Percentiles rank a stretch among this genome's conserved stretches.
phyloP scores from a whole-genome alignment of 768 basidiomycete species.

The Austroboletus festivus region DNA sequence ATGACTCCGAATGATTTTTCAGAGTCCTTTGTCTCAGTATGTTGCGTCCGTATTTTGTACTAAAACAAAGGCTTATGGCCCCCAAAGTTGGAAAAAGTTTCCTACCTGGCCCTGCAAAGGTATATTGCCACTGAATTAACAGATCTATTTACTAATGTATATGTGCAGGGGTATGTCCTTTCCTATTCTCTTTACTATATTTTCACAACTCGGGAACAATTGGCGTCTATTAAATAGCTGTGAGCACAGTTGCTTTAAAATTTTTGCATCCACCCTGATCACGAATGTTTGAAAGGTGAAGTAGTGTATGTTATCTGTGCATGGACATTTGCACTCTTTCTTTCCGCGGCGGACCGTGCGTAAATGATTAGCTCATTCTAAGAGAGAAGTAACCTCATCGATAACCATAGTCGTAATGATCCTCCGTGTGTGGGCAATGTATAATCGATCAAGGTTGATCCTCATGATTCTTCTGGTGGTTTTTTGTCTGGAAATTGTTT shows the following conservation, averaged over 20 bases:
- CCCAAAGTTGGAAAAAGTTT: background rate
- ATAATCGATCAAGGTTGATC: background rate
- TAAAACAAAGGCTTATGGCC: background rate
- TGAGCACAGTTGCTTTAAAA: background rate
- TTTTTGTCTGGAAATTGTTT: background rate
- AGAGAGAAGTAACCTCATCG: background rate
- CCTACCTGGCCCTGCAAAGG: background rate
- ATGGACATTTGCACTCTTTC: background rate
- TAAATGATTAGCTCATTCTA: background rate
- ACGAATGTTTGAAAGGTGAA: background rate
- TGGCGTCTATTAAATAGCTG: background rate
- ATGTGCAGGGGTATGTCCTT: background rate
- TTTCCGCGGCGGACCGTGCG: constrained; percentile 6
- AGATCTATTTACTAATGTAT: too few relatives aligned
- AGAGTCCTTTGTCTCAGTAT: background rate
- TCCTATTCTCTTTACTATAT: background rate
- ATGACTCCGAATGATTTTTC: background rate
- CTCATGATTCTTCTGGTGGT: background rate
- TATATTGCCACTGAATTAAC: background rate
- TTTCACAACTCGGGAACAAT: background rate
- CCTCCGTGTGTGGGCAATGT: constrained; percentile 4
- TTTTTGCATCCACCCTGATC: background rate
- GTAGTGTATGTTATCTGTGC: background rate
- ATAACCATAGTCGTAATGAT: background rate
- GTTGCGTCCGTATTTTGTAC: background rate